These are phyloP conservation scores for Voacanga thouarsii DNA, from an alignment of 257 asterid species.

Conservation along the genomic window DNA sequence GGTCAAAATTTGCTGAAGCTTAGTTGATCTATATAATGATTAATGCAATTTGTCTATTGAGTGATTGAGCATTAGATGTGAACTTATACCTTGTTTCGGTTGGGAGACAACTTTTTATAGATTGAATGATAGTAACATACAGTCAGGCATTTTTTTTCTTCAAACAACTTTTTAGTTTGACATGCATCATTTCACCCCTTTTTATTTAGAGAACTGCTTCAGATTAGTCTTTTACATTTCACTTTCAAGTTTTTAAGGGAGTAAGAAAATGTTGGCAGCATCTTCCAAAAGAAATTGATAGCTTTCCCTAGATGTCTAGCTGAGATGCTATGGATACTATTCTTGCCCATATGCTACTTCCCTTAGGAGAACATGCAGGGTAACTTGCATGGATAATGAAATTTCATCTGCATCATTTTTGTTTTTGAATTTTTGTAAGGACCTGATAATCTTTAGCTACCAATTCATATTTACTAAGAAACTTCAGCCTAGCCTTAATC, in stretches of 20 bases:
- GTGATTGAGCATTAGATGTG: not conserved
- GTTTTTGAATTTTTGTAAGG: not conserved
- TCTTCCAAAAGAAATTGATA: not conserved
- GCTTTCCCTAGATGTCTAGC: too few species aligned
- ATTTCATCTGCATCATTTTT: not conserved
- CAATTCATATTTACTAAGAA: not conserved
- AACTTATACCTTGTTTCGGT: not conserved
- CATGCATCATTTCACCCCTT: not conserved
- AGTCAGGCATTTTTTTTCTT: not conserved
- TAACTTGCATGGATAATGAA: not conserved
- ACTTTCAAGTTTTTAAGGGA: not conserved
- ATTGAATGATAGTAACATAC: not conserved
- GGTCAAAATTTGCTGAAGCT: not conserved
- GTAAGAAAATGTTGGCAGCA: too few species aligned
- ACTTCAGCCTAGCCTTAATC: not conserved
- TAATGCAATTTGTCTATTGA: not conserved
- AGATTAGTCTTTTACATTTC: not conserved
- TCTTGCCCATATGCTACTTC: not conserved
- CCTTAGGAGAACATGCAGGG: not conserved
- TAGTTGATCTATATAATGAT: not conserved
- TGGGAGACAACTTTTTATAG: not conserved
- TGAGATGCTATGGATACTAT: not conserved
- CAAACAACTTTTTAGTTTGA: too few species aligned
- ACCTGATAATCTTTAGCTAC: not conserved
- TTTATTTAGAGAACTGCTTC: not conserved